phyloP scores from a whole-genome alignment of 179 eudicot species.

The Corrigiola litoralis region DNA sequence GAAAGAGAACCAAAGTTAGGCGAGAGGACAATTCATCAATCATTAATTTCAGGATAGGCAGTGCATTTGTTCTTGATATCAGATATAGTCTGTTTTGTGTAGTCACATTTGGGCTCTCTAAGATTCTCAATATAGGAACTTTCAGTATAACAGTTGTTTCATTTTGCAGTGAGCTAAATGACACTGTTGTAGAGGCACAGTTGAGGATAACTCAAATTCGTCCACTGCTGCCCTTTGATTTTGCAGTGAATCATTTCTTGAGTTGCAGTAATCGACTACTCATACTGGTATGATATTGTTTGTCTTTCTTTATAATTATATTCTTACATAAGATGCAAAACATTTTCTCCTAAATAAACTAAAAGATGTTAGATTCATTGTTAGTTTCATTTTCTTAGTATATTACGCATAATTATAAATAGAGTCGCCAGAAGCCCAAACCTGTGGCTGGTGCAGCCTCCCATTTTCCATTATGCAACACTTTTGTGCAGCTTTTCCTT shows the following conservation, averaged over 20 bases:
- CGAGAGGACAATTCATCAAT: too few relatives aligned
- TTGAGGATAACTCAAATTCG: slow-evolving; percentile 74
- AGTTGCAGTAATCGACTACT: slow-evolving; percentile 70
- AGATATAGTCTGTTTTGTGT: not conserved
- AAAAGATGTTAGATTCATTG: too few relatives aligned
- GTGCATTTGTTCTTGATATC: too few relatives aligned
- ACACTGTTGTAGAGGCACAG: slow-evolving; percentile 88
- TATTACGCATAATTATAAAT: too few relatives aligned
- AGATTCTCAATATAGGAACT: not conserved
- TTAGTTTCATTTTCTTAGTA: too few relatives aligned
- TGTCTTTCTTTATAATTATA: not conserved
- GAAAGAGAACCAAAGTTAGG: too few relatives aligned
- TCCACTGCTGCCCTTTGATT: slow-evolving; percentile 54
- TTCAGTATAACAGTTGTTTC: not conserved
- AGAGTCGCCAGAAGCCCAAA: too few relatives aligned
- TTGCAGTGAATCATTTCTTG: slow-evolving; percentile 46
- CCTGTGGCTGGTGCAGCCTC: too few relatives aligned
- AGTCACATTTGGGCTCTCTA: not conserved
- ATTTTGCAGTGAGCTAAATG: slow-evolving; percentile 80
- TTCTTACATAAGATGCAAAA: not conserved
- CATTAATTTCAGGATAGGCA: too few relatives aligned
- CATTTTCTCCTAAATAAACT: too few relatives aligned
- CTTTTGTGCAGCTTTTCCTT: too few relatives aligned
- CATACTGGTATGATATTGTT: slow-evolving; percentile 55
- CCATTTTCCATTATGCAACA: too few relatives aligned